Evolutionary conservation across 148 eudicot genomes (phyloP).

Genomic region (Rhododendron vialii): DNA sequence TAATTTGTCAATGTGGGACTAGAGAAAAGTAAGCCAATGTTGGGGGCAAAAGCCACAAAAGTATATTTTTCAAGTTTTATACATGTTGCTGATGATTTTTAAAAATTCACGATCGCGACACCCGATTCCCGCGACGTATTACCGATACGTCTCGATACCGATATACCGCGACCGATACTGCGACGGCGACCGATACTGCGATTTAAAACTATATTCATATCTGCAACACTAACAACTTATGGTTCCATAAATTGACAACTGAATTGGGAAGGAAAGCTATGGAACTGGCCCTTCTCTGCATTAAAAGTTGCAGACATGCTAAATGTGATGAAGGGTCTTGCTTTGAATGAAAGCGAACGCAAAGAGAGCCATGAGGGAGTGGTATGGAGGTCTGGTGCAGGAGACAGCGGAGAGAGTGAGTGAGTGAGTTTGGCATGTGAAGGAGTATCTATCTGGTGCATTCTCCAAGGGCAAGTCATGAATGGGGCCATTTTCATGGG

Average conservation of each 20-base stretch:
- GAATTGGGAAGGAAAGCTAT: background rate
- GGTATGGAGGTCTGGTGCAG: background rate
- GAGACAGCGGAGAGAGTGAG: background rate
- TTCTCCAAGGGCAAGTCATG: background rate
- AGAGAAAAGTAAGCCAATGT: too few relatives aligned
- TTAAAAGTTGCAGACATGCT: slow-evolving; percentile 1
- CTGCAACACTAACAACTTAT: background rate
- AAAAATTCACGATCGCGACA: too few relatives aligned
- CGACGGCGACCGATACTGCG: too few relatives aligned
- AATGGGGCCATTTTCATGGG: background rate
- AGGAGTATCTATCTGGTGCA: background rate
- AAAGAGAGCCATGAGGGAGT: background rate
- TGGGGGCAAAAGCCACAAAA: too few relatives aligned
- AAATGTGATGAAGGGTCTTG: background rate
- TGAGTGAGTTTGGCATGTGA: background rate
- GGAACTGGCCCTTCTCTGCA: background rate
- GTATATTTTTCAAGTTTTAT: too few relatives aligned
- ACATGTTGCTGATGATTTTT: too few relatives aligned
- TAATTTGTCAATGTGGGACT: too few relatives aligned
- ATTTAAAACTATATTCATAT: too few relatives aligned
- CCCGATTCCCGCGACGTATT: too few relatives aligned
- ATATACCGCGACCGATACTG: too few relatives aligned
- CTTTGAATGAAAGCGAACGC: background rate
- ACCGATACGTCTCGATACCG: too few relatives aligned
- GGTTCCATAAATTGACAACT: background rate